Evolutionary conservation across 306 rosid genomes (phyloP).

Genomic region (Vachellia collinsii): DNA sequence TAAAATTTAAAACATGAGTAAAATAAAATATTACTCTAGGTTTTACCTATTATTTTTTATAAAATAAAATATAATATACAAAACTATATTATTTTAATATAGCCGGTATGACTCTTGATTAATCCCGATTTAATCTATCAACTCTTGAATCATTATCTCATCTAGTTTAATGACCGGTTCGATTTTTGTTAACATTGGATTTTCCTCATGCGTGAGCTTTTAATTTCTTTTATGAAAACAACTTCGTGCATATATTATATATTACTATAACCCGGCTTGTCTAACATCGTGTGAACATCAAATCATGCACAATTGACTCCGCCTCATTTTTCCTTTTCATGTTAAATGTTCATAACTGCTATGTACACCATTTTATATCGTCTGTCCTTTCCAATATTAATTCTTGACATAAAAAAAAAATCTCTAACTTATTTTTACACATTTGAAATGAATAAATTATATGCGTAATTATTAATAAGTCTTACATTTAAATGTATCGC

Average conservation of each 20-base stretch:
- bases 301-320: not conserved
- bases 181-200: too few species aligned
- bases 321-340: not conserved
- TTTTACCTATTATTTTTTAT: too few species aligned
- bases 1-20: too few species aligned
- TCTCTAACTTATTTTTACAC: not conserved
- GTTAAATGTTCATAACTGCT: not conserved
- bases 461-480: not conserved
- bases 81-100: too few species aligned
- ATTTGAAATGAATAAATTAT: not conserved
- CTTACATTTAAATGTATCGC: not conserved
- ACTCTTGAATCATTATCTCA: too few species aligned
- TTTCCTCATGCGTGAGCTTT: not conserved
- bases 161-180: too few species aligned
- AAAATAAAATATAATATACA: too few species aligned
- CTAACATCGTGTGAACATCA: too few species aligned
- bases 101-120: too few species aligned
- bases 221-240: not conserved
- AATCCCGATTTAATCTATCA: too few species aligned
- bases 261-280: too few species aligned
- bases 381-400: not conserved
- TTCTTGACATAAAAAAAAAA: not conserved
- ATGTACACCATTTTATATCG: not conserved
- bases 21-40: too few species aligned
- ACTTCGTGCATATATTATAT: not conserved